A percentile compares a stretch with the other conserved stretches of the same genome.
phyloP scores from a whole-genome alignment of 257 asterid genomes.

The Solanum chilense region DNA sequence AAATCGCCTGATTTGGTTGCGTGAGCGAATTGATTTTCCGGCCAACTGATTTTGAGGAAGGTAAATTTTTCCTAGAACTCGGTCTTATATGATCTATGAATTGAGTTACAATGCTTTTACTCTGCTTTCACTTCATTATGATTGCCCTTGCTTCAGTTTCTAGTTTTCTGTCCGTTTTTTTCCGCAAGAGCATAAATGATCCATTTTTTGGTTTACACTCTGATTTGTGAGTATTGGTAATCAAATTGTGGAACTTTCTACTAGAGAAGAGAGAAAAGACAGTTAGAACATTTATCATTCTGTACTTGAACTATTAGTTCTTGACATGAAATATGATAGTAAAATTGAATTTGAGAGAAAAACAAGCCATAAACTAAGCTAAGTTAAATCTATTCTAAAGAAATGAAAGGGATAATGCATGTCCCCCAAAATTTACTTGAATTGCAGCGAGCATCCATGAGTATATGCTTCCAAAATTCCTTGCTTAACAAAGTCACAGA shows the following conservation, averaged over 20 bases:
- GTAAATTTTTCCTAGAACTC: not conserved
- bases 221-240: not conserved
- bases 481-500: not conserved
- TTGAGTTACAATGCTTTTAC: not conserved
- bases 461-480: not conserved
- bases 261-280: not conserved
- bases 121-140: not conserved
- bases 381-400: not conserved
- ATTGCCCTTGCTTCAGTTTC: not conserved
- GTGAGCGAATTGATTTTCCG: not conserved
- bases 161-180: not conserved
- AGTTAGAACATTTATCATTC: not conserved
- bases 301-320: not conserved
- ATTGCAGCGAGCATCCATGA: not conserved
- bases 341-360: not conserved
- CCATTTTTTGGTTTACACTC: not conserved
- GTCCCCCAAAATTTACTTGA: not conserved
- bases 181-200: not conserved
- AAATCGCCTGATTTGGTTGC: not conserved
- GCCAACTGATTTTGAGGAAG: not conserved
- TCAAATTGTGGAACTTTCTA: not conserved
- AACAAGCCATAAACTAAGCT: not conserved
- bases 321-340: not conserved
- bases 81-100: not conserved
- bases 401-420: not conserved